phyloP scores from a whole-genome alignment of 495 filamentous ascomycete species.

The Bacidia gigantensis region DNA sequence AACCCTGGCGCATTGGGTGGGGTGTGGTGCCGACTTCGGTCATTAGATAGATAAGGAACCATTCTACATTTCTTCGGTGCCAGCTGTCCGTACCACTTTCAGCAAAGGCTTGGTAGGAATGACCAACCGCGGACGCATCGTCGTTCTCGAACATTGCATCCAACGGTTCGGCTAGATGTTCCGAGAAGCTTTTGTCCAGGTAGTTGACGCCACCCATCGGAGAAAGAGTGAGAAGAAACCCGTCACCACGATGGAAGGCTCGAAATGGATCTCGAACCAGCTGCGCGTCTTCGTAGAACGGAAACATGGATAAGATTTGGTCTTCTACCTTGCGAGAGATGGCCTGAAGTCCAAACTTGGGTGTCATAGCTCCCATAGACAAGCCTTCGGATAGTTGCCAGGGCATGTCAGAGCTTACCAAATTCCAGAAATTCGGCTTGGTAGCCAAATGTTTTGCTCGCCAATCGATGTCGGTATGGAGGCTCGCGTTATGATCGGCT shows the following conservation, averaged over 20 bases:
- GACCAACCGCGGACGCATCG: constrained; percentile 19
- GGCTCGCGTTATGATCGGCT: constrained; percentile 19
- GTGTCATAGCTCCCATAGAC: constrained; percentile 14
- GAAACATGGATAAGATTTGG: constrained; percentile 17
- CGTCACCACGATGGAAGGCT: constrained; percentile 21
- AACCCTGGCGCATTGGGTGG: constrained; percentile 18
- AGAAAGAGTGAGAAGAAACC: constrained; percentile 22
- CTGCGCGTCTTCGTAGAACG: constrained; percentile 18
- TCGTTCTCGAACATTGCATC: constrained; percentile 19
- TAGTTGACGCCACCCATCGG: constrained; percentile 22
- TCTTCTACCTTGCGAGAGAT: constrained; percentile 11
- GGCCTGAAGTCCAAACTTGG: constrained; percentile 13
- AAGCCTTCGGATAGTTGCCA: constrained; percentile 23
- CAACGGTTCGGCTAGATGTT: constrained; percentile 16
- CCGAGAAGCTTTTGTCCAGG: constrained; percentile 18
- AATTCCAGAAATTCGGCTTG: constrained; percentile 14
- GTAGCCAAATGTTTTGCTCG: constrained; percentile 17
- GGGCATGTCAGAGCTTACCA: constrained; percentile 18
- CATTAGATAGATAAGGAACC: constrained; percentile 21
- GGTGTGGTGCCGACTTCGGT: constrained; percentile 20
- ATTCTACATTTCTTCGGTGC: constrained; percentile 21
- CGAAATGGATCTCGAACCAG: constrained; percentile 21
- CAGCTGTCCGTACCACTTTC: constrained; percentile 20
- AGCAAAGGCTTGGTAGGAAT: constrained; percentile 19
- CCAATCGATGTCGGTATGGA: constrained; percentile 18